A percentile compares a stretch with the other conserved stretches of the same genome.
These are phyloP conservation scores for Sordariomycetes sp. DNA, from an alignment of 2,329 filamentous ascomycete species.

Conservation along the genomic window DNA sequence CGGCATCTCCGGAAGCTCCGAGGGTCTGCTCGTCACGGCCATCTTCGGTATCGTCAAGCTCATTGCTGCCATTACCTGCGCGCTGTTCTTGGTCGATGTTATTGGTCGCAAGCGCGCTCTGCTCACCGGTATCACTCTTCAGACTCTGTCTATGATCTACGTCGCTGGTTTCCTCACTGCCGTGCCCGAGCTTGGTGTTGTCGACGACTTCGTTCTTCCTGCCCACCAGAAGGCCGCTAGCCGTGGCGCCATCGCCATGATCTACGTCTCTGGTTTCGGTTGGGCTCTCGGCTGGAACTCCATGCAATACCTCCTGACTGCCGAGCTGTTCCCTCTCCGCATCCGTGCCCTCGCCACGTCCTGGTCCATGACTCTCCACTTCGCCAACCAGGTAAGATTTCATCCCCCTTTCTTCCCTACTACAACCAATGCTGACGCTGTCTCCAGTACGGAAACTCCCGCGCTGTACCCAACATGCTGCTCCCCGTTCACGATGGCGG, in stretches of 20 bases:
- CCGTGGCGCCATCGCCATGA: constrained; percentile 62
- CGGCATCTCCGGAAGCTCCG: constrained; percentile 57
- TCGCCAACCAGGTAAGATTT: constrained; percentile 42
- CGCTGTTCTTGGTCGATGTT: constrained; percentile 70
- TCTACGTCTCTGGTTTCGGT: constrained; percentile 59
- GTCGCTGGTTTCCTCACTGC: constrained; percentile 52
- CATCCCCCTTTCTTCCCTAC: background rate
- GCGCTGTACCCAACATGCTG: constrained; percentile 69
- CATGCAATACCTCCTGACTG: constrained; percentile 71
- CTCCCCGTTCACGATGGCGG: constrained; percentile 36
- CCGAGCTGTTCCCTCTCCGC: constrained; percentile 67
- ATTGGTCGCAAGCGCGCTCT: constrained; percentile 66
- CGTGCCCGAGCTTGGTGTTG: constrained; percentile 46
- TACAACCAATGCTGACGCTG: background rate
- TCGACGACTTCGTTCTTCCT: constrained; percentile 16
- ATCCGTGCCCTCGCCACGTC: constrained; percentile 64
- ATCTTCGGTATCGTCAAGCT: constrained; percentile 73
- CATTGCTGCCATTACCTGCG: constrained; percentile 55
- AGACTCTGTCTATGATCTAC: constrained; percentile 53
- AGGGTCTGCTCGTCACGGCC: constrained; percentile 63
- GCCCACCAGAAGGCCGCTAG: constrained; percentile 43
- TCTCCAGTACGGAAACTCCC: constrained; percentile 64
- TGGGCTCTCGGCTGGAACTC: constrained; percentile 68
- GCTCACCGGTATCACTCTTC: constrained; percentile 49
- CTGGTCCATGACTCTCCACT: constrained; percentile 70